phyloP scores from a whole-genome alignment of 2,329 filamentous ascomycete species.

The Phoma sp. region DNA sequence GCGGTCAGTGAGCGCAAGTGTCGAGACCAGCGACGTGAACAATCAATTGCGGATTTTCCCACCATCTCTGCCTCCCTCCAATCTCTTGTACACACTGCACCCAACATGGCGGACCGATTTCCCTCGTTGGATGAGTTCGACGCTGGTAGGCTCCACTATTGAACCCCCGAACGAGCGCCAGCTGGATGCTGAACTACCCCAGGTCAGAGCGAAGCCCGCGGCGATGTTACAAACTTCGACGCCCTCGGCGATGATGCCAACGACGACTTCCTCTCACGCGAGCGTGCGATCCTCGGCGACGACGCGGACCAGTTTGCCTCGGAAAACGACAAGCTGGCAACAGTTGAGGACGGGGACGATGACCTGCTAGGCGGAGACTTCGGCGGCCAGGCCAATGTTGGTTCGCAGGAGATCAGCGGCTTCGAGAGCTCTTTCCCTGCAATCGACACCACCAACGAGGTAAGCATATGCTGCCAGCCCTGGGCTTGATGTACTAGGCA shows the following conservation, averaged over 20 bases:
- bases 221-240: slow-evolving; percentile 53
- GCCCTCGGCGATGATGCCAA: slow-evolving; percentile 65
- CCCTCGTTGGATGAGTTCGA: slow-evolving; percentile 61
- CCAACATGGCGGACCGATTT: slow-evolving; percentile 58
- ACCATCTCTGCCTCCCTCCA: background rate
- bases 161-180: slow-evolving; percentile 28
- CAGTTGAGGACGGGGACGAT: slow-evolving; percentile 69
- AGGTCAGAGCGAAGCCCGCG: slow-evolving; percentile 73
- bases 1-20: slow-evolving; percentile 17
- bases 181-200: slow-evolving; percentile 34
- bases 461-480: slow-evolving; percentile 47
- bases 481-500: slow-evolving; percentile 1
- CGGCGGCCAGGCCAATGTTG: slow-evolving; percentile 50
- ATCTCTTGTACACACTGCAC: slow-evolving; percentile 10
- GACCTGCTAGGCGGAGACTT: slow-evolving; percentile 71
- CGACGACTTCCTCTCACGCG: slow-evolving; percentile 88
- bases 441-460: slow-evolving; percentile 75
- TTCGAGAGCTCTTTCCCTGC: slow-evolving; percentile 94
- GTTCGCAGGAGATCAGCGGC: slow-evolving; percentile 58
- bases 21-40: slow-evolving; percentile 16
- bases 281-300: slow-evolving; percentile 88
- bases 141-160: slow-evolving; percentile 51
- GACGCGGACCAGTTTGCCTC: slow-evolving; percentile 91
- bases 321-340: slow-evolving; percentile 70
- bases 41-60: slow-evolving; percentile 26